Evolutionary conservation across 495 filamentous ascomycete species (phyloP).

Genomic region (Penicillium soppii): DNA sequence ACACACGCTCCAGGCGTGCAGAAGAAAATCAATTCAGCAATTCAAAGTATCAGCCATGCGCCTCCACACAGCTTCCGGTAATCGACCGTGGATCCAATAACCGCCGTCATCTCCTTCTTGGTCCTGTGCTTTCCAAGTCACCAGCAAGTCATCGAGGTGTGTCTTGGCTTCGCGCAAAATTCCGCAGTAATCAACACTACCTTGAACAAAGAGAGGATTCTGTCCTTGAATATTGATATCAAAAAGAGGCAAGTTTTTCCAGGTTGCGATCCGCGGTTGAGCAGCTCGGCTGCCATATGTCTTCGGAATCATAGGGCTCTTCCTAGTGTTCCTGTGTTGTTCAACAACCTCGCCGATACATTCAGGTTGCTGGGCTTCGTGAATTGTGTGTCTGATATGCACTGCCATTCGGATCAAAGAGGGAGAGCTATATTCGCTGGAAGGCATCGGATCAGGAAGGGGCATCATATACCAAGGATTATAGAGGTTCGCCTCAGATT

Average conservation of each 20-base stretch:
- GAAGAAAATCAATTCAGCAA: conserved; percentile 1
- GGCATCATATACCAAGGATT: conserved; percentile 11
- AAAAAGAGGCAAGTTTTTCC: conserved; percentile 3
- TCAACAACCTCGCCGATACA: conserved; percentile 4
- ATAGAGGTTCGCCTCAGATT: conserved; percentile 1
- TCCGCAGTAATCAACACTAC: conserved; percentile 8
- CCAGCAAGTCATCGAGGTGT: conserved; percentile 6
- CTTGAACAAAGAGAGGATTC: conserved; percentile 7
- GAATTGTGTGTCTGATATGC: background rate
- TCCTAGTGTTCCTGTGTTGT: background rate
- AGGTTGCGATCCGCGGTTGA: conserved; percentile 3
- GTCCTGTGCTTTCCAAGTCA: conserved; percentile 5
- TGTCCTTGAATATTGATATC: conserved; percentile 7
- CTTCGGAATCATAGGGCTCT: background rate
- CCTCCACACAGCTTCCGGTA: conserved; percentile 4
- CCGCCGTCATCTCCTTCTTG: background rate
- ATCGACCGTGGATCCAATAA: conserved; percentile 6
- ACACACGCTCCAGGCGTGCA: background rate
- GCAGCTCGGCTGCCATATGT: conserved; percentile 1
- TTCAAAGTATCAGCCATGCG: conserved; percentile 2
- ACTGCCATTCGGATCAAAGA: background rate
- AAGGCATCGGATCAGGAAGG: conserved; percentile 1
- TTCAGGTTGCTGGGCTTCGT: conserved; percentile 3
- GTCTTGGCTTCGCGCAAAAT: background rate
- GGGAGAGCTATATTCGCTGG: background rate